These are phyloP conservation scores for Colletotrichum incanum DNA, from an alignment of 2,329 filamentous ascomycete genomes.

Conservation along the genomic window DNA sequence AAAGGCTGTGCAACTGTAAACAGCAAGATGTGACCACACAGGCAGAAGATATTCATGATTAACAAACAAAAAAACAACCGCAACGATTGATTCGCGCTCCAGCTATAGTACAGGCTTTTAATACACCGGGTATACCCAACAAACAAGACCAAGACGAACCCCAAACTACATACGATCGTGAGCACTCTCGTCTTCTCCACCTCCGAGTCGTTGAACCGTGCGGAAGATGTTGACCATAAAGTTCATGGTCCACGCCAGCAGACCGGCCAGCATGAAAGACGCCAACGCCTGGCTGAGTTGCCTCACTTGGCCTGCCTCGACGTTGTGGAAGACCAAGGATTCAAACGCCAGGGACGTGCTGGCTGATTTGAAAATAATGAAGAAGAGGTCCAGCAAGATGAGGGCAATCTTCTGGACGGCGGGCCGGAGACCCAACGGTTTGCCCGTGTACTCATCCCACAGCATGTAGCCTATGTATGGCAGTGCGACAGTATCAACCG, in stretches of 20 bases:
- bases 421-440: constrained; percentile 89
- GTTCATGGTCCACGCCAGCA: constrained; percentile 91
- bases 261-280: constrained; percentile 83
- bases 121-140: constrained; percentile 41
- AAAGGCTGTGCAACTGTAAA: not conserved
- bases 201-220: constrained; percentile 73
- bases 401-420: constrained; percentile 89
- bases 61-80: constrained; percentile 29
- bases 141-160: constrained; percentile 7
- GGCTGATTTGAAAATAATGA: constrained; percentile 97
- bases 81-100: constrained; percentile 11
- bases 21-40: not conserved
- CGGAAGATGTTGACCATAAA: constrained; percentile 90
- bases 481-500: constrained; percentile 89
- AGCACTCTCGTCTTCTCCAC: constrained; percentile 61
- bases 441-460: constrained; percentile 95
- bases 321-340: constrained; percentile 76
- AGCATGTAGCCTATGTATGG: constrained; percentile 95
- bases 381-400: constrained; percentile 92
- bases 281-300: constrained; percentile 79
- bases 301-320: constrained; percentile 44
- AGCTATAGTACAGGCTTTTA: constrained; percentile 41
- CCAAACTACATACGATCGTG: constrained; percentile 36
- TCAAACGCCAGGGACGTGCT: constrained; percentile 93
- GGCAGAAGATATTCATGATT: constrained; percentile 17